A percentile compares a stretch with the other conserved stretches of the same genome.
Conservation (phyloP, 2,329 filamentous ascomycete species). For the Huntiella moniliformis region DNA sequence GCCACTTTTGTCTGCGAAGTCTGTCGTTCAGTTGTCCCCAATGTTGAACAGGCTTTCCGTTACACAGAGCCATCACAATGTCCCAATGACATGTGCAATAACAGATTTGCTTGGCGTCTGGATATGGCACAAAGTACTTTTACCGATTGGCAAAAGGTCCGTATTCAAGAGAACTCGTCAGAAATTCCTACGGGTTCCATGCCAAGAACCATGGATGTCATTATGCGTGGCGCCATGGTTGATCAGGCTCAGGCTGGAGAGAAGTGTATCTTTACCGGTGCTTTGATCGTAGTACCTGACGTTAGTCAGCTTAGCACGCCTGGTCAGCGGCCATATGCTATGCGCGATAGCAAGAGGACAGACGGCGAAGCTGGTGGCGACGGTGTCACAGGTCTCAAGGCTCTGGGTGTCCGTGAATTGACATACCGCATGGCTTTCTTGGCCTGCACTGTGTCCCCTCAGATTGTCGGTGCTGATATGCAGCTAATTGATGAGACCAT, state of each 20-base stretch:
- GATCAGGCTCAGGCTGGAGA: conserved; percentile 94
- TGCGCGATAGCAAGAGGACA: conserved; percentile 64
- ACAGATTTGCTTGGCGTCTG: conserved; percentile 84
- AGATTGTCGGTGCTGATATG: conserved; percentile 52
- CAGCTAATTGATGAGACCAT: conserved; percentile 10
- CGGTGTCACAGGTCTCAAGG: conserved; percentile 75
- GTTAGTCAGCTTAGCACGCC: conserved; percentile 88
- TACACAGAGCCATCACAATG: conserved; percentile 96
- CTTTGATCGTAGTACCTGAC: conserved; percentile 88
- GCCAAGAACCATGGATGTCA: conserved; percentile 95
- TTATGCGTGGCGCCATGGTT: conserved; percentile 89
- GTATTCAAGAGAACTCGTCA: conserved; percentile 93
- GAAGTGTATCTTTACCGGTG: conserved; percentile 94
- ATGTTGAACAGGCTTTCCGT: conserved; percentile 92
- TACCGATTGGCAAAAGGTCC: conserved; percentile 97
- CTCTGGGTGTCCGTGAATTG: conserved; percentile 81
- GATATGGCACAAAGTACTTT: conserved; percentile 95
- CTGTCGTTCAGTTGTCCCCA: conserved; percentile 67
- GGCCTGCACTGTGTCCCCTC: conserved; percentile 84
- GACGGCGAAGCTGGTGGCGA: conserved; percentile 65
- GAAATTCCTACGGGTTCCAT: conserved; percentile 98
- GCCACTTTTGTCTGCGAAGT: conserved; percentile 84
- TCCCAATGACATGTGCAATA: conserved; percentile 70
- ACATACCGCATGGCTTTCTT: conserved; percentile 95
- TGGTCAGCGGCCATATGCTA: conserved; percentile 62